These are phyloP conservation scores for Epichloe brachyelytri DNA, from an alignment of 2,329 filamentous ascomycete genomes.

Conservation along the genomic window DNA sequence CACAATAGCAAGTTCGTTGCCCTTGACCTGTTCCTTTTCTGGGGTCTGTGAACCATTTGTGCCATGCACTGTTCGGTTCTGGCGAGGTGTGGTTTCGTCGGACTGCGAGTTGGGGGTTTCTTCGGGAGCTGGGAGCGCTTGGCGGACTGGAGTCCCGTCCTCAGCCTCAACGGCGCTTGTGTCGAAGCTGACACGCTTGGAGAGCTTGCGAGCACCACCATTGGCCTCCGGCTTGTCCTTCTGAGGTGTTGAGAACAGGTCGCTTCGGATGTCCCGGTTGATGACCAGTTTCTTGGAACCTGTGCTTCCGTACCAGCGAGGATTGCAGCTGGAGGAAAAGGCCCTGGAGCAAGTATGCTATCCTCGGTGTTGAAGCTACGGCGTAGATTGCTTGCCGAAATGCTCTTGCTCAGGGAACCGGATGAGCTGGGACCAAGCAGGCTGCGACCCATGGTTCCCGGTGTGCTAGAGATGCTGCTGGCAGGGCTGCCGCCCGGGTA, in stretches of 20 bases:
- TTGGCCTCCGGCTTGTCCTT: constrained; percentile 35
- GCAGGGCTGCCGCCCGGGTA: constrained; percentile 57
- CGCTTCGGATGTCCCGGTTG: constrained; percentile 70
- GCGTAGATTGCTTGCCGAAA: constrained; percentile 76
- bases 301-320: constrained; percentile 52
- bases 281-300: constrained; percentile 85
- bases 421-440: constrained; percentile 53
- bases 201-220: constrained; percentile 39
- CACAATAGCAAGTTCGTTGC: constrained; percentile 67
- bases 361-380: constrained; percentile 72
- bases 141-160: constrained; percentile 21
- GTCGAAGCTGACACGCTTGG: constrained; percentile 90
- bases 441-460: constrained; percentile 53
- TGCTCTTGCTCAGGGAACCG: constrained; percentile 69
- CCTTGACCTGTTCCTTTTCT: constrained; percentile 60
- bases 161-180: constrained; percentile 36
- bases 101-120: constrained; percentile 16
- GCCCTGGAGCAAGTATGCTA: constrained; percentile 74
- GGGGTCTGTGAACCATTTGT: constrained; percentile 27
- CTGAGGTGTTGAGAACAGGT: constrained; percentile 50
- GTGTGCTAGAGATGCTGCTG: constrained; percentile 51
- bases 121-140: constrained; percentile 22
- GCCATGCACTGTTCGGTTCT: constrained; percentile 37
- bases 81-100: constrained; percentile 29
- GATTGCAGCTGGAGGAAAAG: constrained; percentile 56